Base-by-base conservation (phyloP, 1,284 basidiomycete genomes). In the Microbotryum silenes-acaulis region DNA sequence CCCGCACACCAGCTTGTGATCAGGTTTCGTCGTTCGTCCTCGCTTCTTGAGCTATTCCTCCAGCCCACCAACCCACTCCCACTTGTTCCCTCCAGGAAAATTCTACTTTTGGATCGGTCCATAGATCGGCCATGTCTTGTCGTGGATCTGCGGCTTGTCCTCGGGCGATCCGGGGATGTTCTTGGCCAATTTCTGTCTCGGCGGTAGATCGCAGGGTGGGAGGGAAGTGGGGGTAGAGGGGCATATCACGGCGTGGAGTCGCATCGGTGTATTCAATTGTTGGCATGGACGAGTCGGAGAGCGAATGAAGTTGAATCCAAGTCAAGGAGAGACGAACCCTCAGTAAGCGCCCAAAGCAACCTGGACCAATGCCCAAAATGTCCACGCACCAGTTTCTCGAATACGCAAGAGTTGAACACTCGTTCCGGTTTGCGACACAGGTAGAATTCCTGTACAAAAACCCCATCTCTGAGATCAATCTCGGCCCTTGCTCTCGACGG, bases 341-440 rank as follows among this genome's bases (percentile, higher is more conserved):
- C 3, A 42, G 37, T 18, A 18, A 16, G 6, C 37, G 37, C 37
- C 37, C 12, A 42, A 3, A 42, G 16, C 12, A 42, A 42, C 37
- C 37, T 8, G 49, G 10, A 51, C 25, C 49, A 14, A 16, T 29
- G 14, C 49, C 16, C 21, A 3, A 8, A 10, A 18, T 27, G 18
- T 29, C 25, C 12, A 50, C 63, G 54, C 57, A 78, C 77, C 57
- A 98, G 82, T 77, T 97, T 97, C 77, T 94, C 87, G 73, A 97
- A 94, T 79, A 97, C 90, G 79, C 96, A 99, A 68, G 86, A 80
- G 81, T 98, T 99, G 60, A 98, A 82, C 60, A 84, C 78, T 69
- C 87, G 85, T 77, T 99, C 96, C 29, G 85, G 85, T 77, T 91
- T 88, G 70, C 94, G 86, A 77, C 96, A 99, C 51, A 81, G 82